phyloP scores from a whole-genome alignment of 2,329 filamentous ascomycete species.

The Dactylellina sp. region DNA sequence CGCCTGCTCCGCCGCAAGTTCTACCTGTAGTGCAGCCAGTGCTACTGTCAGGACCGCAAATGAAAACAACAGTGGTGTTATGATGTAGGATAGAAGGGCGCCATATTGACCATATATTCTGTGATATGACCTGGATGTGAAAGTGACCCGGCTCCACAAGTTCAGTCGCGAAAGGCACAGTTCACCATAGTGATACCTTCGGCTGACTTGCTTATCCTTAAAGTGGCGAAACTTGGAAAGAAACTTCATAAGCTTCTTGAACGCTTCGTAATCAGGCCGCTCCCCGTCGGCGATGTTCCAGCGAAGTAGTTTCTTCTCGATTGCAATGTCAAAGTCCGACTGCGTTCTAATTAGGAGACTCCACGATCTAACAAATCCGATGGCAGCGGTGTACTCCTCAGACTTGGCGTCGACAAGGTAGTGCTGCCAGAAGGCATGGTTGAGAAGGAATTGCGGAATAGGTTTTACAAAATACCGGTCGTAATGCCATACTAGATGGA shows the following conservation, averaged over 20 bases:
- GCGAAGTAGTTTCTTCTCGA: conserved; percentile 61
- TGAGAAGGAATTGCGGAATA: conserved; percentile 61
- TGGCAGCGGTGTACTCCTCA: conserved; percentile 49
- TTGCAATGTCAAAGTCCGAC: conserved; percentile 63
- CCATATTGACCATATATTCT: conserved; percentile 21
- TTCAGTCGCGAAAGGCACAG: conserved; percentile 62
- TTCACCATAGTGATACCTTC: conserved; percentile 63
- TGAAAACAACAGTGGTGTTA: conserved; percentile 55
- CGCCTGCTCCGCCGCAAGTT: conserved; percentile 63
- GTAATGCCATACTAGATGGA: conserved; percentile 63
- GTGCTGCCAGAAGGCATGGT: conserved; percentile 60
- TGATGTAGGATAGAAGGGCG: conserved; percentile 2
- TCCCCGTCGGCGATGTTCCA: conserved; percentile 57
- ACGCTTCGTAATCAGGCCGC: conserved; percentile 11
- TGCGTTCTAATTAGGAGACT: conserved; percentile 61
- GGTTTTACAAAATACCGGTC: conserved; percentile 63
- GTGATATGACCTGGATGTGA: conserved; percentile 9
- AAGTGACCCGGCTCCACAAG: conserved; percentile 4
- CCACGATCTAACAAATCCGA: conserved; percentile 63
- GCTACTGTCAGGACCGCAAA: conserved; percentile 61
- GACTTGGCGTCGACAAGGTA: conserved; percentile 44
- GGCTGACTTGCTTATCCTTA: conserved; percentile 54
- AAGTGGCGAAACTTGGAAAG: conserved; percentile 5
- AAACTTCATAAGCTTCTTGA: conserved; percentile 2
- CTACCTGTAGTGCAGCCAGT: conserved; percentile 63